These are phyloP conservation scores for Dalbergia cochinchinensis DNA, from an alignment of 306 rosid species.

Conservation along the genomic window DNA sequence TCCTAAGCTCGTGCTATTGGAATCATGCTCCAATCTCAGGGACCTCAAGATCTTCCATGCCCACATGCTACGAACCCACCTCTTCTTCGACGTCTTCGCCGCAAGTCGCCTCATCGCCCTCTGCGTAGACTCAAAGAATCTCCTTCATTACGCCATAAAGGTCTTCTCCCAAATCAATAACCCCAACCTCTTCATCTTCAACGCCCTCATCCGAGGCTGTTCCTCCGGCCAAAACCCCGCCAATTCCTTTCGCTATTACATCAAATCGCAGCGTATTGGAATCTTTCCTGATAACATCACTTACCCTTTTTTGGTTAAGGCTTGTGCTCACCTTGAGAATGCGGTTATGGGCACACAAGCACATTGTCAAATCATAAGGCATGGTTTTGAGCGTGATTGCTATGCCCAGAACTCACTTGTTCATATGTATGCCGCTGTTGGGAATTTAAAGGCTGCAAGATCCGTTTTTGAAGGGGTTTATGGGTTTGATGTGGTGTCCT, in stretches of 20 bases:
- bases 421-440: slow-evolving; percentile 51
- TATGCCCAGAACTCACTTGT: slow-evolving; percentile 51
- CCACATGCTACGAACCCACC: slow-evolving; percentile 52
- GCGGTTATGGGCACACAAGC: slow-evolving; percentile 47
- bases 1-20: slow-evolving; percentile 51
- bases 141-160: slow-evolving; percentile 48
- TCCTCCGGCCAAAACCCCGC: slow-evolving; percentile 44
- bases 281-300: slow-evolving; percentile 55
- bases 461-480: slow-evolving; percentile 40
- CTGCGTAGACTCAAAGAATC: slow-evolving; percentile 41
- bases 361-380: slow-evolving; percentile 48
- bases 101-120: slow-evolving; percentile 55
- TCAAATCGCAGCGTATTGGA: slow-evolving; percentile 46
- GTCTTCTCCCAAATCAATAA: slow-evolving; percentile 51
- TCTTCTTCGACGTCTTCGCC: slow-evolving; percentile 50
- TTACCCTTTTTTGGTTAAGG: slow-evolving; percentile 54
- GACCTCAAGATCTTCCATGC: slow-evolving; percentile 57
- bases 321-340: slow-evolving; percentile 45
- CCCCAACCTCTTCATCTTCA: slow-evolving; percentile 57
- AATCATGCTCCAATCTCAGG: slow-evolving; percentile 45
- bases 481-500: slow-evolving; percentile 47
- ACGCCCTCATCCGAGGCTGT: slow-evolving; percentile 52
- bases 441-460: slow-evolving; percentile 46
- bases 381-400: slow-evolving; percentile 50
- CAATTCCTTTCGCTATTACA: slow-evolving; percentile 51